Evolutionary conservation across 129 eudicot genomes (phyloP), one percentile per base, ranked within the genome.

Genomic region (Chrysanthemum lavandulifolium): DNA sequence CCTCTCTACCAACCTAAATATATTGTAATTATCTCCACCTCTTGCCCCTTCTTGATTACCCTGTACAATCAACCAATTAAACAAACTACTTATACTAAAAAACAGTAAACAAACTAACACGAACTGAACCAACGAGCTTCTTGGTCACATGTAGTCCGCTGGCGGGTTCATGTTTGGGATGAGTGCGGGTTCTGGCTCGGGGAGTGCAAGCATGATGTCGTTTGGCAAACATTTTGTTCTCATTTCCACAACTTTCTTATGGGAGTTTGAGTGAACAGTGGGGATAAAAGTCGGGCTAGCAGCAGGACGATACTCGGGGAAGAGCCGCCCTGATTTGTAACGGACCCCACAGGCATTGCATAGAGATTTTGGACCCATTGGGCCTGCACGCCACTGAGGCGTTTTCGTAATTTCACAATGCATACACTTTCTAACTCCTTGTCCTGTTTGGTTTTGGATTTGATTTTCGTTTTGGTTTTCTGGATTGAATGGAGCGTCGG

Each of bases 301-400:
- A 1, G 98, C 98, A 2, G 98, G 98, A 8, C 98, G 88, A 66
- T 93, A 93, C 88, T 93, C 98, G 0, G 98, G 98, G 84, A 78
- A 90, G 64, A 93, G 84, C 57, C 98, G 68, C 19, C 98, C 98
- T 0, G 97, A 89, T 75, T 93, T 93, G 89, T 87, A 84, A 47
- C 98, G 98, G 11, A 93, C 98, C 40, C 98, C 98, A 56, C 98
- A 93, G 2, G 98, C 98, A 29, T 93, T 93, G 84, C 98, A 93
- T 5, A 93, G 88, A 29, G 96, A 87, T 71, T 93, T 93, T 0
- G 98, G 98, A 6, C 98, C 98, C 92, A 90, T 76, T 0, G 98
- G 98, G 1, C 98, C 98, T 1, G 97, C 93, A 74, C 98, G 85
- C 98, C 98, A 94, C 45, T 94, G 98, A 15, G 98, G 97, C 0